These are phyloP conservation scores for Picochlorum sp. DNA, from an alignment of 139 green algal species.

Conservation along the genomic window DNA sequence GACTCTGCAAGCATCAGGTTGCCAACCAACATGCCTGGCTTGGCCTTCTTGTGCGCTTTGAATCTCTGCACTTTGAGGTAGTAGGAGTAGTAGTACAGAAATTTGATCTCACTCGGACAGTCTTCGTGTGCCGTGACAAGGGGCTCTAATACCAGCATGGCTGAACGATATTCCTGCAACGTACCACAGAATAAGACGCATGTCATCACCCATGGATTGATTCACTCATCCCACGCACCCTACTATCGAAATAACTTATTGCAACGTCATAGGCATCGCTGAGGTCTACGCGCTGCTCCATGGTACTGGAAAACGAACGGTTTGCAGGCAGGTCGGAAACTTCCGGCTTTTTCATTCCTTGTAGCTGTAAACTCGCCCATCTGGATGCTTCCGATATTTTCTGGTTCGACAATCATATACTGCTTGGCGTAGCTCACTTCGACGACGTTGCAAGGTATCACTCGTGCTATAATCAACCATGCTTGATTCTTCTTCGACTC, in stretches of 20 bases:
- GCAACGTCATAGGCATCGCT: conserved; percentile 47
- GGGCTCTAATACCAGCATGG: too few species aligned
- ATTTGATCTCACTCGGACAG: conserved; percentile 19
- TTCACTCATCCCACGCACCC: conserved; percentile 27
- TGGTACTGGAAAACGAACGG: conserved; percentile 8
- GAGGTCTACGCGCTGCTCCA: conserved; percentile 15
- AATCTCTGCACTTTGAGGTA: conserved; percentile 83
- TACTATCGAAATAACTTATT: conserved; percentile 53
- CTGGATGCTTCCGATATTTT: conserved; percentile 34
- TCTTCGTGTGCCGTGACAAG: too few species aligned
- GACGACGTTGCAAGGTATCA: neutral
- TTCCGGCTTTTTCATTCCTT: conserved; percentile 34
- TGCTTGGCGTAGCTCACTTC: conserved; percentile 41
- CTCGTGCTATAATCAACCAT: neutral
- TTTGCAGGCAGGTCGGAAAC: neutral
- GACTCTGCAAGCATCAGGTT: neutral
- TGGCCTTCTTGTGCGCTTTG: conserved; percentile 21
- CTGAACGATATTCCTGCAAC: too few species aligned
- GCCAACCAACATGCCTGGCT: neutral
- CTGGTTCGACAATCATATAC: conserved; percentile 39
- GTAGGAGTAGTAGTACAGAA: conserved; percentile 69
- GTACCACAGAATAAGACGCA: too few species aligned
- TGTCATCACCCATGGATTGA: too few species aligned
- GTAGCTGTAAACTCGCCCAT: conserved; percentile 68
- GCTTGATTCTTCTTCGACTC: too few species aligned